Percentiles rank a stretch among this genome's conserved stretches.
These are phyloP conservation scores for Limnomonas spitsbergensis DNA, from an alignment of 139 green algal species.

Conservation along the genomic window DNA sequence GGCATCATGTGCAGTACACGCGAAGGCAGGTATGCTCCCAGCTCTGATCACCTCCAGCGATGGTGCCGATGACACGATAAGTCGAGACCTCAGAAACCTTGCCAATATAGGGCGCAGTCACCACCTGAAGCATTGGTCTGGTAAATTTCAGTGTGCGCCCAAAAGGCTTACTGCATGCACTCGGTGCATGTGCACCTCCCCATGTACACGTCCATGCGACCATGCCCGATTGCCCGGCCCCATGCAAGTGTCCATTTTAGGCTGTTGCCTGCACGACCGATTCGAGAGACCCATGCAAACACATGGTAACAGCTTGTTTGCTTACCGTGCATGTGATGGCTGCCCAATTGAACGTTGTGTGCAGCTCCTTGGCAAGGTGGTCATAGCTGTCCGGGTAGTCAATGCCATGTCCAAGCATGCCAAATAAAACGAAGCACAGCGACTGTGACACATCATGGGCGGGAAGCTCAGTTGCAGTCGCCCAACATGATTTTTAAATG, in stretches of 20 bases:
- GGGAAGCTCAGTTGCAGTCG: too few relatives aligned
- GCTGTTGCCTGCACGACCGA: too few relatives aligned
- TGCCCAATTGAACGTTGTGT: background rate
- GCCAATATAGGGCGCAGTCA: constrained; percentile 7
- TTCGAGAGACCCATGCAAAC: too few relatives aligned
- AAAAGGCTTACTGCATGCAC: too few relatives aligned
- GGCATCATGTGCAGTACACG: too few relatives aligned
- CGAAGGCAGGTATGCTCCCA: background rate
- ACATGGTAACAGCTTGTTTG: too few relatives aligned
- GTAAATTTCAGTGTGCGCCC: too few relatives aligned
- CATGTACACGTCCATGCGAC: too few relatives aligned
- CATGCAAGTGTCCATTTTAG: too few relatives aligned
- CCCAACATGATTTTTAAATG: too few relatives aligned
- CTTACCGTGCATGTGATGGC: constrained; percentile 5
- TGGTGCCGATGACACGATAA: background rate
- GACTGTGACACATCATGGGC: background rate
- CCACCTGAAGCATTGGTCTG: constrained; percentile 5
- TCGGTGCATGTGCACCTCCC: too few relatives aligned
- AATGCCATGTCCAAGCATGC: background rate
- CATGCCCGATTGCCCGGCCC: too few relatives aligned
- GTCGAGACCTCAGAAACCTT: constrained; percentile 3
- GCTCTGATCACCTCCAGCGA: background rate
- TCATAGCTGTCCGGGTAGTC: background rate
- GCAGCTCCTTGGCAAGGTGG: background rate
- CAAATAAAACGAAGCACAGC: background rate